phyloP scores from a whole-genome alignment of 352 stramenopile species.

The Pythium periplocum region DNA sequence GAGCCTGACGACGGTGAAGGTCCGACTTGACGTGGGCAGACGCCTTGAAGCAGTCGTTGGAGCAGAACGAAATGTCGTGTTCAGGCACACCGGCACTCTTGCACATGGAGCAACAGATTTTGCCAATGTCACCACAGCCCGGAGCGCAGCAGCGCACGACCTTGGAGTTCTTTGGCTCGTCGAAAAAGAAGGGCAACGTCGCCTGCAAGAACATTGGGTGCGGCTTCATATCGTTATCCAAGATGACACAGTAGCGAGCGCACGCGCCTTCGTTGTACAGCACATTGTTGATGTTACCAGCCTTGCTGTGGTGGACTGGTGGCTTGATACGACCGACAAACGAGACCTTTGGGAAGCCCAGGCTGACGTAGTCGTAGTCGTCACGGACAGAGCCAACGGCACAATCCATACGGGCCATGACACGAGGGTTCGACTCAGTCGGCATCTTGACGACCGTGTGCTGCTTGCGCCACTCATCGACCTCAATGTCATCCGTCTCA shows the following conservation, averaged over 20 bases:
- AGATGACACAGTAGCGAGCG: slow-evolving; percentile 66
- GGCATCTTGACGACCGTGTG: slow-evolving; percentile 70
- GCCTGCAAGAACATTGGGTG: slow-evolving; percentile 75
- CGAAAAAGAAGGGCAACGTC: slow-evolving; percentile 67
- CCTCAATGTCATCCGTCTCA: slow-evolving; percentile 60
- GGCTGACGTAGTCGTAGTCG: slow-evolving; percentile 52
- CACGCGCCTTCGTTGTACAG: slow-evolving; percentile 74
- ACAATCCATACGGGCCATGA: slow-evolving; percentile 44
- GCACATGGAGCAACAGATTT: slow-evolving; percentile 71
- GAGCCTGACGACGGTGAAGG: slow-evolving; percentile 62
- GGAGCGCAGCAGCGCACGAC: slow-evolving; percentile 52
- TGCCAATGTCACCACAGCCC: slow-evolving; percentile 62
- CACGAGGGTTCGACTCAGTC: slow-evolving; percentile 36
- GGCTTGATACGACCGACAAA: slow-evolving; percentile 66
- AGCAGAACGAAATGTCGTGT: slow-evolving; percentile 66
- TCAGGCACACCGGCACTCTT: slow-evolving; percentile 59
- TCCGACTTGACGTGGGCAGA: slow-evolving; percentile 57
- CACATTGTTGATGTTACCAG: slow-evolving; percentile 81
- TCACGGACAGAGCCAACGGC: slow-evolving; percentile 62
- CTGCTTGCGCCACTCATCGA: slow-evolving; percentile 68
- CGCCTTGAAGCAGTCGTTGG: slow-evolving; percentile 75
- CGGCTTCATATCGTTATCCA: slow-evolving; percentile 83
- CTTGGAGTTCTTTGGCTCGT: slow-evolving; percentile 59
- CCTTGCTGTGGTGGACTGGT: slow-evolving; percentile 69
- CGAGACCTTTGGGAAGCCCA: slow-evolving; percentile 48